Evolutionary conservation across 129 eudicot species (phyloP).

Genomic region (Solidago caesia): DNA sequence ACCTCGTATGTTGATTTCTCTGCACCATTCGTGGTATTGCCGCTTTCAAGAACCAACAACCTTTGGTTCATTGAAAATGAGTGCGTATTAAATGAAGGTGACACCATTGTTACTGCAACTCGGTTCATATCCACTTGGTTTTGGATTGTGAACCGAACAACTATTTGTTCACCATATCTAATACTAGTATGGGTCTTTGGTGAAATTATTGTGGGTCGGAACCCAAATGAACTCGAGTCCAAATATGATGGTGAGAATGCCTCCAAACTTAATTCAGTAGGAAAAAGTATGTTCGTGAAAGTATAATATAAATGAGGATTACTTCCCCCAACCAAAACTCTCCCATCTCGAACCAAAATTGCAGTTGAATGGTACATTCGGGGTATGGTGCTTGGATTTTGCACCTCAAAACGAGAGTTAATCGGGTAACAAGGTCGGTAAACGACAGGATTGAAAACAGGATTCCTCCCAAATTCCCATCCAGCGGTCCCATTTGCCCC

Average conservation of each 20-base stretch:
- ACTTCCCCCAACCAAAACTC: constrained; percentile 63
- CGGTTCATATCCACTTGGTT: constrained; percentile 21
- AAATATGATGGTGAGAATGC: constrained; percentile 69
- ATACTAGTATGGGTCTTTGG: constrained; percentile 38
- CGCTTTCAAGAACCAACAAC: constrained; percentile 43
- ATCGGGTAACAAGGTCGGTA: constrained; percentile 37
- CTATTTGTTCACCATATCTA: constrained; percentile 30
- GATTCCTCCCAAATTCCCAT: constrained; percentile 59
- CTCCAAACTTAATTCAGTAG: constrained; percentile 70
- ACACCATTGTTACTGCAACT: constrained; percentile 50
- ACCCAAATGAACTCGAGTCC: constrained; percentile 5
- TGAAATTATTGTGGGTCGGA: constrained; percentile 52
- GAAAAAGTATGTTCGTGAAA: constrained; percentile 55
- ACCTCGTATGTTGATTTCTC: constrained; percentile 40
- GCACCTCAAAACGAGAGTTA: constrained; percentile 47
- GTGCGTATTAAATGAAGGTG: constrained; percentile 77
- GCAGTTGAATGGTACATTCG: constrained; percentile 76
- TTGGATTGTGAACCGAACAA: constrained; percentile 36
- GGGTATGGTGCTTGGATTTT: constrained; percentile 41
- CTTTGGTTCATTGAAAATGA: constrained; percentile 88
- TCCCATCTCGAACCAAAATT: constrained; percentile 53
- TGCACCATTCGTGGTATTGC: constrained; percentile 13
- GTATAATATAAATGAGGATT: constrained; percentile 59
- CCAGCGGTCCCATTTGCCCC: constrained; percentile 56
- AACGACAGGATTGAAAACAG: constrained; percentile 54